Evolutionary conservation across 1,284 basidiomycete species (phyloP), one percentile per base, ranked within the genome.

Genomic region (Trametes sp.): DNA sequence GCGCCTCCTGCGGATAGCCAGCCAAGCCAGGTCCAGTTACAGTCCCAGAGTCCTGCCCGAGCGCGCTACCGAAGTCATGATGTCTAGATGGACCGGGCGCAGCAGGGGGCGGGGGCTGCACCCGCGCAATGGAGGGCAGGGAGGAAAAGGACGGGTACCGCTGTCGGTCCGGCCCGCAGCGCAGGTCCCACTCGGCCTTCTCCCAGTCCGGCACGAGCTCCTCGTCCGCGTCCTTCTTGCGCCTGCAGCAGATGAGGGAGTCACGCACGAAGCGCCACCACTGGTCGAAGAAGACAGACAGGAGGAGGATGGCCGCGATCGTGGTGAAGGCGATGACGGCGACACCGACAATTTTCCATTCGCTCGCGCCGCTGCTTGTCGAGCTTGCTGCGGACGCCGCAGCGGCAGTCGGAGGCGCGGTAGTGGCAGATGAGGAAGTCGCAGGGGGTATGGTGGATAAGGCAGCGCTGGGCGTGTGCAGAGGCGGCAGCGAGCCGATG

Each of bases 291-390:
- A 87, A 90, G 45, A 87, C 80, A 56, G 84, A 76, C 11, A 81
- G 75, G 56, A 89, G 77, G 66, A 88, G 80, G 55, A 83, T 75
- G 4, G 77, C 79, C 28, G 80, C 85, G 57, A 90, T 77, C 31
- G 83, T 78, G 53, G 80, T 84, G 67, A 91, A 80, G 23, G 81
- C 80, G 64, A 89, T 83, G 61, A 89, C 81, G 7, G 82, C 81
- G 62, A 91, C 83, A 26, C 88, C 88, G 59, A 89, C 81, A 59
- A 88, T 81, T 73, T 88, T 87, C 89, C 88, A 90, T 70, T 84
- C 74, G 38, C 72, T 76, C 5, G 68, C 59, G 19, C 65, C 63
- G 45, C 50, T 57, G 11, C 51, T 44, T 23, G 51, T 33, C 19
- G 63, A 36, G 21, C 21, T 26, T 4, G 24, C 33, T 1, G 59